Conservation (phyloP, 169 alveolate species). For the Cryptosporidium xiaoi region DNA sequence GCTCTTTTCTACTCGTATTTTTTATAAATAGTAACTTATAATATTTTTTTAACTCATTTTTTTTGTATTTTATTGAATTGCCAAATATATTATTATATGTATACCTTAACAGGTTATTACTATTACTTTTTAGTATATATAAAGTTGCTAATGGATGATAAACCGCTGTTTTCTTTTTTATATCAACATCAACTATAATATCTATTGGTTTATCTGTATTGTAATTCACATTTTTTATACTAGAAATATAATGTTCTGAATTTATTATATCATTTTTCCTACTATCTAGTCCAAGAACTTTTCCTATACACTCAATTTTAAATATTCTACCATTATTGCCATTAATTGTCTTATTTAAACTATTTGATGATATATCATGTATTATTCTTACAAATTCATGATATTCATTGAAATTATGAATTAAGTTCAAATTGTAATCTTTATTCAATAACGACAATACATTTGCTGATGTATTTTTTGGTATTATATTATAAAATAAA, state of each 20-base stretch:
- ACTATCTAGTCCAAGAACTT: slow-evolving; percentile 5
- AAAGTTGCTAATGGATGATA: slow-evolving; percentile 11
- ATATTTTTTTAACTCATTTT: neutral
- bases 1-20: neutral
- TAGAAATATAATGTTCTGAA: neutral
- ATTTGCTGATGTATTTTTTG: neutral
- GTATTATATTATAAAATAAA: slow-evolving; percentile 29
- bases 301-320: neutral
- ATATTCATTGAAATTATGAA: neutral
- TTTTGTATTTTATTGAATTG: neutral
- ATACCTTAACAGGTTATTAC: neutral
- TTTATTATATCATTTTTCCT: slow-evolving; percentile 4
- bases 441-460: neutral
- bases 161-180: slow-evolving; percentile 1
- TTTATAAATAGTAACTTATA: slow-evolving; percentile 35
- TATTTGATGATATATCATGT: neutral
- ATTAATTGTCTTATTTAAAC: neutral
- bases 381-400: slow-evolving; percentile 1
- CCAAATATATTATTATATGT: slow-evolving; percentile 24
- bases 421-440: neutral
- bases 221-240: neutral
- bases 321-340: neutral
- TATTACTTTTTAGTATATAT: neutral
- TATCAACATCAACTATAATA: neutral
- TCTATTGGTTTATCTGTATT: slow-evolving; percentile 12